phyloP scores from a whole-genome alignment of 2,329 filamentous ascomycete genomes.

The Microsporum ferrugineum region DNA sequence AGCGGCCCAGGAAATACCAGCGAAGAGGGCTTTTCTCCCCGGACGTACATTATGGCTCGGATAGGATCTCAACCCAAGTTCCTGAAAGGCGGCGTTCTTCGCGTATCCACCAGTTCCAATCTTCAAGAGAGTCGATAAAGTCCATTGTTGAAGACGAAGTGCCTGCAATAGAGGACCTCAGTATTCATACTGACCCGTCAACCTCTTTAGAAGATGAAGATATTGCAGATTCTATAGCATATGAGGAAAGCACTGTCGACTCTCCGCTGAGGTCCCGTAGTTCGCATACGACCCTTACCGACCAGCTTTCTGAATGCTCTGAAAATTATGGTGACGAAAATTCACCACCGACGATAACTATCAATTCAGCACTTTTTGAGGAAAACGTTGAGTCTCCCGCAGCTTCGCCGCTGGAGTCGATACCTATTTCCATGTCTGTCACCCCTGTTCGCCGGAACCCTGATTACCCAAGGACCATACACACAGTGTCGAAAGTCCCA shows the following conservation, averaged over 20 bases:
- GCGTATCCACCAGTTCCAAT: neutral
- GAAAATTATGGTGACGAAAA: constrained; percentile 49
- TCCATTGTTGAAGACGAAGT: neutral
- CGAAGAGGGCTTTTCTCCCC: constrained; percentile 27
- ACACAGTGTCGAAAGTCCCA: constrained; percentile 67
- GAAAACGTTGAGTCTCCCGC: constrained; percentile 17
- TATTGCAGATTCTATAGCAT: neutral
- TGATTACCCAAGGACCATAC: constrained; percentile 45
- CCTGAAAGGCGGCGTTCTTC: neutral
- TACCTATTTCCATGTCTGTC: constrained; percentile 29
- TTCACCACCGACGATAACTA: constrained; percentile 22
- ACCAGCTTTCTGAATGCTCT: neutral
- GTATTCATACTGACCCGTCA: neutral
- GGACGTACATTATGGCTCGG: neutral
- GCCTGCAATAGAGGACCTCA: neutral
- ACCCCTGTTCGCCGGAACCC: constrained; percentile 45
- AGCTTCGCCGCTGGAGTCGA: constrained; percentile 9
- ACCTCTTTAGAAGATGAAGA: neutral
- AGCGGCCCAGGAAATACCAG: constrained; percentile 20
- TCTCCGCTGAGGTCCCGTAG: neutral
- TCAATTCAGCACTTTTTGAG: constrained; percentile 15
- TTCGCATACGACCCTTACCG: neutral
- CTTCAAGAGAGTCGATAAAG: neutral
- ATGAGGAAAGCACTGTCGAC: neutral
- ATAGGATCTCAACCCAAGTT: neutral